Conservation (phyloP, 331 rosid genomes). For the Quercus tomentella region DNA sequence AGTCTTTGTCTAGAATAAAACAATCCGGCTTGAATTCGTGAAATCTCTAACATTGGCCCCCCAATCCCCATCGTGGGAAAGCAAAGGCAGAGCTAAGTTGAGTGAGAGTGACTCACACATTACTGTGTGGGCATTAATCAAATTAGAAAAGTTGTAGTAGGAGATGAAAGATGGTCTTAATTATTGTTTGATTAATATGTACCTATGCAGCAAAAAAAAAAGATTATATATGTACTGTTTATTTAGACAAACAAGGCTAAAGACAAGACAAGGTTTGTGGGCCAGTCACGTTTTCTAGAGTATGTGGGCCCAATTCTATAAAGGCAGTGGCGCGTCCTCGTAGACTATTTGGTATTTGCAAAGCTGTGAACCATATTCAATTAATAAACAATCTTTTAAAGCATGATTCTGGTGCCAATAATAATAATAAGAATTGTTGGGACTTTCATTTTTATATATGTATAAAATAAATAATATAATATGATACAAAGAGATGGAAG, state of each 20-base stretch:
- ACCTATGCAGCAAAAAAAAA: too few relatives aligned
- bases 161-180: neutral
- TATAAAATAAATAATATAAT: too few relatives aligned
- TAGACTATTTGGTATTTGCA: neutral
- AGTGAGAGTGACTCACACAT: neutral
- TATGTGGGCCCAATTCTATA: constrained; percentile 9
- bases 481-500: too few relatives aligned
- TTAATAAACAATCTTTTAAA: too few relatives aligned
- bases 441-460: too few relatives aligned
- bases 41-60: too few relatives aligned
- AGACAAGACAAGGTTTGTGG: constrained; percentile 30
- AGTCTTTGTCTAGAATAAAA: too few relatives aligned
- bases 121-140: neutral
- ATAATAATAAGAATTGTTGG: too few relatives aligned
- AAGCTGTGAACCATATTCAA: neutral
- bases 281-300: constrained; percentile 7
- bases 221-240: neutral
- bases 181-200: neutral
- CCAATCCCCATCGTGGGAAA: neutral
- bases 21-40: too few relatives aligned
- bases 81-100: neutral
- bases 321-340: constrained; percentile 6
- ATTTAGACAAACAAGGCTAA: constrained; percentile 27
- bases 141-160: neutral
- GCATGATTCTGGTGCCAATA: too few relatives aligned